Conservation (phyloP, 306 rosid genomes). For the Aeschynomene evenia region DNA sequence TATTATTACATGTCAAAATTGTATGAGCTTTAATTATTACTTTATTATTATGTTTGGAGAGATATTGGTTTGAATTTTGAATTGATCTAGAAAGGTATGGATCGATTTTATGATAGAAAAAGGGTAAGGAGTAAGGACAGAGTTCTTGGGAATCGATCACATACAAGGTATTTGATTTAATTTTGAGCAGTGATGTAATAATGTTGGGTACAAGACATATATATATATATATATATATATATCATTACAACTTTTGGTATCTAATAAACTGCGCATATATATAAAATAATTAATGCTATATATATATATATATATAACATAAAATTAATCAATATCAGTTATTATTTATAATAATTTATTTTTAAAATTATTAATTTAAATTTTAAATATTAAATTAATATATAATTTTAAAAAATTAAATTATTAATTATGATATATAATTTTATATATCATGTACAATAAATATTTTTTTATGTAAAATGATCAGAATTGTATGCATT, state of each 20-base stretch:
- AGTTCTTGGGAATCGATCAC: not conserved
- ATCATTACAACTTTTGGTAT: not conserved
- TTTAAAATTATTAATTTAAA: no score
- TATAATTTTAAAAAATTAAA: no score
- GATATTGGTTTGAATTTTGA: slow-evolving; percentile 6
- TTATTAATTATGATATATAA: no score
- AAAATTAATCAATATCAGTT: no score
- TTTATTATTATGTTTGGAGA: not conserved
- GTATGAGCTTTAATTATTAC: not conserved
- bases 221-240: no score
- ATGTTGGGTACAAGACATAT: not conserved
- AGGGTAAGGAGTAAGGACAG: not conserved
- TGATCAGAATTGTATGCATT: no score
- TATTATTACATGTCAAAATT: not conserved
- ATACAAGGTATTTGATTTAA: not conserved
- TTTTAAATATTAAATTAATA: no score
- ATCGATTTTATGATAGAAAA: not conserved
- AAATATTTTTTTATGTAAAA: no score
- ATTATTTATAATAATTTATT: no score
- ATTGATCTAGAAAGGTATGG: not conserved
- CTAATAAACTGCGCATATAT: not conserved
- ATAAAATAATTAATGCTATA: no score
- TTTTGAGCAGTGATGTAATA: not conserved
- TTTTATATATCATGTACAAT: no score
- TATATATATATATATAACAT: no score